Conservation (phyloP, 2,329 filamentous ascomycete genomes). For the Curvularia verruculosa region DNA sequence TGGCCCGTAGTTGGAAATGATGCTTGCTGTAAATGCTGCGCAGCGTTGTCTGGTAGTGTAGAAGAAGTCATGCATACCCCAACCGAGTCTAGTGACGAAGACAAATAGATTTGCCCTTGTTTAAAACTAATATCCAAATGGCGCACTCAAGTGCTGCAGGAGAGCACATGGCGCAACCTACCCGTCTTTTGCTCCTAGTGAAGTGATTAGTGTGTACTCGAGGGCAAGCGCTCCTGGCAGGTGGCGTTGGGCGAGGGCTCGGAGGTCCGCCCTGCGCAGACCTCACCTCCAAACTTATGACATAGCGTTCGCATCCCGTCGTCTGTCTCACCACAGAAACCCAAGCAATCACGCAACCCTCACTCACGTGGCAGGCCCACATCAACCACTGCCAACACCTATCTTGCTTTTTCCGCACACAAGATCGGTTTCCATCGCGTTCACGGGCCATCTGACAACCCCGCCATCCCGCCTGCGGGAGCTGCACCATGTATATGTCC, state of each 20-base stretch:
- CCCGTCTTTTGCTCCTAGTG: neutral
- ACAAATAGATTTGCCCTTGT: neutral
- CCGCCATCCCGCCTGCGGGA: constrained; percentile 21
- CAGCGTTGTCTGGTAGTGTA: neutral
- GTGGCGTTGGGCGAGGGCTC: constrained; percentile 14
- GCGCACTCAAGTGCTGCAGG: neutral
- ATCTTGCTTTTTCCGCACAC: neutral
- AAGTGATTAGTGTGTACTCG: neutral
- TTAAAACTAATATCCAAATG: neutral
- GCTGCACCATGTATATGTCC: constrained; percentile 53
- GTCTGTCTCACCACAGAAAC: constrained; percentile 14
- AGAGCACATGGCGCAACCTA: neutral
- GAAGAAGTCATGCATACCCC: neutral
- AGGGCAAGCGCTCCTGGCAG: constrained; percentile 2
- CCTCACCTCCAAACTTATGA: constrained; percentile 15
- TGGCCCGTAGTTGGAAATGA: neutral
- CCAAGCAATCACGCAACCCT: constrained; percentile 5
- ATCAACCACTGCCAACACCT: constrained; percentile 7
- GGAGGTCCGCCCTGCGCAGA: constrained; percentile 16
- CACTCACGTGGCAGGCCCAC: constrained; percentile 28
- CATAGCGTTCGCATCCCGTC: constrained; percentile 19
- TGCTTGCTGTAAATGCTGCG: neutral
- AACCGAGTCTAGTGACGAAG: neutral
- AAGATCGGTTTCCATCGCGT: constrained; percentile 2
- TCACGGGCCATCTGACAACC: constrained; percentile 5